Conservation (phyloP, 495 filamentous ascomycete species). For the Daldinia loculata region DNA sequence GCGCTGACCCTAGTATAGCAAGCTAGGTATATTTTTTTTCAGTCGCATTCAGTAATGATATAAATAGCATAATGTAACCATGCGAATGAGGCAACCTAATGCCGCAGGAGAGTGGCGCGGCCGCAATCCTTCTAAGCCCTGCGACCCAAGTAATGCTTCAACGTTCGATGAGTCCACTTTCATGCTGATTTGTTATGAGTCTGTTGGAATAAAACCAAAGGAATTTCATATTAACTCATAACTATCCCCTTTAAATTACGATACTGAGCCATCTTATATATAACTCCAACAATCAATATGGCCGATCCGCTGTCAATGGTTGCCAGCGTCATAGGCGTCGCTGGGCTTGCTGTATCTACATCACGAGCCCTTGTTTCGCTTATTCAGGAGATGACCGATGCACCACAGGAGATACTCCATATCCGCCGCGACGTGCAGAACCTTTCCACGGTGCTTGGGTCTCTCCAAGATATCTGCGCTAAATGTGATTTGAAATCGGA, state of each 20-base stretch:
- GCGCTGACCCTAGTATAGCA: no score
- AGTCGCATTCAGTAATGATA: neutral
- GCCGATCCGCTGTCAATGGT: constrained; percentile 36
- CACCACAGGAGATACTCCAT: constrained; percentile 32
- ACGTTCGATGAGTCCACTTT: neutral
- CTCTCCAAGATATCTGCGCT: constrained; percentile 18
- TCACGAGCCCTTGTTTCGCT: constrained; percentile 28
- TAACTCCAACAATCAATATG: constrained; percentile 10
- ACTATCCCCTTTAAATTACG: neutral
- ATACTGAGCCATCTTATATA: neutral
- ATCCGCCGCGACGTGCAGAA: constrained; percentile 34
- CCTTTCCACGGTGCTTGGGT: constrained; percentile 26
- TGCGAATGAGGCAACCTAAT: neutral
- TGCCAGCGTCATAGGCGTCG: constrained; percentile 30
- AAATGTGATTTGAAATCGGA: constrained; percentile 22
- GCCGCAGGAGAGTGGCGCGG: neutral
- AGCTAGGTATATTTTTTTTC: neutral
- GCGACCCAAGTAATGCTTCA: neutral
- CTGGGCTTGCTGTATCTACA: constrained; percentile 31
- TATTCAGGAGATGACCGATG: constrained; percentile 27
- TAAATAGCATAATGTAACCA: neutral
- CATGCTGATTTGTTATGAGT: neutral
- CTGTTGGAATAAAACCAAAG: neutral
- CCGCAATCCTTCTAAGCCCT: neutral
- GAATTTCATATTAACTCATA: neutral